Base-by-base conservation (phyloP, 805 yeast species). In the Metschnikowia proteae region DNA sequence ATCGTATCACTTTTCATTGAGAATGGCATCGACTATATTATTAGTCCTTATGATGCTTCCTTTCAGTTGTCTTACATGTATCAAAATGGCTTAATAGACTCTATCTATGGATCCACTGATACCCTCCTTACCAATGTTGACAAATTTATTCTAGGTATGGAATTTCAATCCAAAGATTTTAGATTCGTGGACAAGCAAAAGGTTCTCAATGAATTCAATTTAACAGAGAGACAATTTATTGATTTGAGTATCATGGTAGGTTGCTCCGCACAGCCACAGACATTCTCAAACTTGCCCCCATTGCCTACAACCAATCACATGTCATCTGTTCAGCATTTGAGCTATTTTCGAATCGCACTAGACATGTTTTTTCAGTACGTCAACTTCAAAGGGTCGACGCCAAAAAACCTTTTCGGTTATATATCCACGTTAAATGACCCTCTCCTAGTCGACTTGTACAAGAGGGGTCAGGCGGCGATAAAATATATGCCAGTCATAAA, bases 21-120 rank as follows among this genome's bases (percentile, higher is more conserved):
- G 22, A 71, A 75, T 43, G 76, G 71, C 3, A 67, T 88, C 9
- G 85, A 83, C 50, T 91, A 78, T 61, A 66, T 89, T 48, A 80
- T 90, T 9, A 86, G 96, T 32, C 98, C 98, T 4, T 90, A 82
- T 61, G 75, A 82, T 38, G 81, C 97, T 0, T 82, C 89, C 68
- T 78, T 83, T 36, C 97, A 92, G 66, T 73, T 94, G 58, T 80
- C 86, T 5, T 89, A 88, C 59, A 68, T 92, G 58, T 75, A 76
- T 52, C 77, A 77, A 39, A 72, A 71, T 43, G 74, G 71, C 0
- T 67, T 73, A 40, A 78, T 92, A 44, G 90, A 91, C 63, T 82
- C 86, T 4, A 81, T 91, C 33, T 87, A 82, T 65, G 96, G 96
- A 0, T 84, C 96, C 6, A 84, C 90, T 1, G 98, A 94, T 58